Evolutionary conservation across 371 early-diverging fungal genomes (phyloP).

Genomic region (Basidiobolus meristosporus): DNA sequence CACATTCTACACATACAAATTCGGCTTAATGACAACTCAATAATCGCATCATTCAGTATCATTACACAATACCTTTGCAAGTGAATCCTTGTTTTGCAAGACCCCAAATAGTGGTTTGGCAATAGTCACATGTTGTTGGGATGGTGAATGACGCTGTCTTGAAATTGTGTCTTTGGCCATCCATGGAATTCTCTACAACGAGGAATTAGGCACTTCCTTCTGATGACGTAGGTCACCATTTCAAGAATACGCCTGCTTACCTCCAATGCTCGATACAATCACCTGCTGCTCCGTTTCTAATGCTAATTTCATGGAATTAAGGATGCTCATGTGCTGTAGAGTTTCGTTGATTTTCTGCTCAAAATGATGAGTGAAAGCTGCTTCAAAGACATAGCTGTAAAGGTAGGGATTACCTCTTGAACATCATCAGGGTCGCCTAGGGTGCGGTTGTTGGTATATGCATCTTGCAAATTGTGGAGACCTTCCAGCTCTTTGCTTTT

Average conservation of each 20-base stretch:
- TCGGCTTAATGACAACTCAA: not conserved
- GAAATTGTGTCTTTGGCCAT: slow-evolving; percentile 41
- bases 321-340: slow-evolving; percentile 19
- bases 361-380: not conserved
- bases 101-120: slow-evolving; percentile 54
- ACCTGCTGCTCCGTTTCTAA: not conserved
- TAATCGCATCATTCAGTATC: not conserved
- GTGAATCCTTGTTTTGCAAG: slow-evolving; percentile 54
- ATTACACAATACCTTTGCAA: slow-evolving; percentile 24
- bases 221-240: not conserved
- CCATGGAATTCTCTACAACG: slow-evolving; percentile 16
- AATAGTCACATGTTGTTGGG: slow-evolving; percentile 62
- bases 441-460: slow-evolving; percentile 13
- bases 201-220: not conserved
- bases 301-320: slow-evolving; percentile 3
- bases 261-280: not conserved
- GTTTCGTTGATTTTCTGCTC: slow-evolving; percentile 7
- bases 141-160: slow-evolving; percentile 55
- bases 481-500: slow-evolving; percentile 25
- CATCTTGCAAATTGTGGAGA: slow-evolving; percentile 16
- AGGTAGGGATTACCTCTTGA: slow-evolving; percentile 5
- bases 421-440: slow-evolving; percentile 18
- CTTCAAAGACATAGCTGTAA: not conserved
- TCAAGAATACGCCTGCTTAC: not conserved
- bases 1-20: slow-evolving; percentile 26